These are phyloP conservation scores for Neopestalotiopsis clavispora DNA, from an alignment of 2,329 filamentous ascomycete genomes.

Conservation along the genomic window DNA sequence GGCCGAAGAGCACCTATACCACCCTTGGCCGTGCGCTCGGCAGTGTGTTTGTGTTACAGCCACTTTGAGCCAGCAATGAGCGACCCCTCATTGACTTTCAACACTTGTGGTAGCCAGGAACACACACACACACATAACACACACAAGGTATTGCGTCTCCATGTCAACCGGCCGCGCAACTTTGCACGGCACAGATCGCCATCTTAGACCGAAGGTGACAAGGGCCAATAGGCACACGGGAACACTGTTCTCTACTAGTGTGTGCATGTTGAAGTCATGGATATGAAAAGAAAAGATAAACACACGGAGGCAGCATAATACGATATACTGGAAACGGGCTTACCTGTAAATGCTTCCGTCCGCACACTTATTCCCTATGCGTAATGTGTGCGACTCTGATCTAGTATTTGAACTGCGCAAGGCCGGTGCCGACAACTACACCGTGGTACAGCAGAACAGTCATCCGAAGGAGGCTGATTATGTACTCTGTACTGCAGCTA, in stretches of 20 bases:
- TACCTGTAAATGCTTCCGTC: background rate
- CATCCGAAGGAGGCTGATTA: background rate
- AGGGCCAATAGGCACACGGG: background rate
- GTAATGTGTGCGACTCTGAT: background rate
- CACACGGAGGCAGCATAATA: background rate
- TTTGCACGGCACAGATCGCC: background rate
- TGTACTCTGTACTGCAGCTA: background rate
- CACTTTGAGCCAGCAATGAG: background rate
- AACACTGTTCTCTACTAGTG: background rate
- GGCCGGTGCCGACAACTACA: background rate
- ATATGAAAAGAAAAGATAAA: background rate
- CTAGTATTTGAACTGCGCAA: background rate
- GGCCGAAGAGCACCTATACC: conserved; percentile 12
- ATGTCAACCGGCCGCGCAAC: background rate
- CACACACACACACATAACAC: background rate
- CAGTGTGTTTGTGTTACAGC: conserved; percentile 2
- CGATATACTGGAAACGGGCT: background rate
- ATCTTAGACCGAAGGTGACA: background rate
- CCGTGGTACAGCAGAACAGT: background rate
- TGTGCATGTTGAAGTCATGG: background rate
- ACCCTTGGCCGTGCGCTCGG: conserved; percentile 15
- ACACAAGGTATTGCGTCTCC: background rate
- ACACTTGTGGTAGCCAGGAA: background rate
- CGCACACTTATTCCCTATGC: background rate
- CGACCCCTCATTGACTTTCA: conserved; percentile 9